Base-by-base conservation (phyloP, 2,329 filamentous ascomycete species). In the Paracorniculantispora psalliotae region DNA sequence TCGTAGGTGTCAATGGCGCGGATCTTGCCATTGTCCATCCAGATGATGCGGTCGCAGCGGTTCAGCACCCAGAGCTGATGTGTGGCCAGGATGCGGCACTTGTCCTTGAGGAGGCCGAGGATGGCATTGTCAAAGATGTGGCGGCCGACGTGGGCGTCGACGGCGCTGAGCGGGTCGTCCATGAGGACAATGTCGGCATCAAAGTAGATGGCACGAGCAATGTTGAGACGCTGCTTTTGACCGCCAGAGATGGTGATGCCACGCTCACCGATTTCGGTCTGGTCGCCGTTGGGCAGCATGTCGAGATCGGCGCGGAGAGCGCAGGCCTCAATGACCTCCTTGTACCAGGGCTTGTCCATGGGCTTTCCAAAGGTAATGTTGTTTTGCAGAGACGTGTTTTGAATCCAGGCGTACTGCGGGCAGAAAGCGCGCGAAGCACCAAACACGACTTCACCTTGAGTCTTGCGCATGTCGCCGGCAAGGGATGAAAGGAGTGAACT, bases 391-490 rank as follows among this genome's bases (percentile, higher is more conserved):
- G 88, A 90, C 0, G 91, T 82, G 68, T 97, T 97, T 69, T 97
- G 93, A 51, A 99, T 96, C 94, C 94, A 99, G 0, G 94, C 91
- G 68, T 96, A 96, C 70, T 99, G 93, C 0, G 93, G 93, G 64
- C 94, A 97, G 67, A 96, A 97, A 0, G 93, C 91, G 62, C 92
- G 81, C 3, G 86, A 87, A 0, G 91, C 91, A 43, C 92, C 90
- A 65, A 94, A 82, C 0, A 84, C 81, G 6, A 96, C 82, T 39
- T 88, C 81, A 12, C 92, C 92, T 3, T 75, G 77, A 0, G 90
- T 96, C 71, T 88, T 89, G 47, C 92, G 86, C 93, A 97, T 97
- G 63, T 97, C 93, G 25, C 94, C 93, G 1, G 92, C 93, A 48
- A 99, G 76, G 0, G 93, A 92, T 35, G 91, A 89, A 2, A 99